Base-by-base conservation (phyloP, 768 basidiomycete genomes). In the Pisolithus sp. region DNA sequence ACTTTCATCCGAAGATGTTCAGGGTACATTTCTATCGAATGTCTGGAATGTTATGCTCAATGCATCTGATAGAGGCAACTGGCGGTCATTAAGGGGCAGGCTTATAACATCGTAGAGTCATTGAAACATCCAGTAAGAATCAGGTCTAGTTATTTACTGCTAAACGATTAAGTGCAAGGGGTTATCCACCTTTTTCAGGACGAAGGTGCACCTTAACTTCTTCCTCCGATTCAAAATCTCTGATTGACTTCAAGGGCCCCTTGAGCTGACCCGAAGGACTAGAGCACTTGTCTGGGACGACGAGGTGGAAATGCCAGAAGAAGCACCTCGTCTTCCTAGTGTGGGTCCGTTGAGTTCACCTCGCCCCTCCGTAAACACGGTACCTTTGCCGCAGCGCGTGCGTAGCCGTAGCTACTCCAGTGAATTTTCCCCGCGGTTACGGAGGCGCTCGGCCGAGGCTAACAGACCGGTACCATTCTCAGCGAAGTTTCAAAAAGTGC, bases 1-100 rank as follows among this genome's bases (percentile, higher is more conserved):
- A 89, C 68, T 92, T 90, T 62, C 87, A 92, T 67, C 86, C 86
- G 0, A 90, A 89, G 70, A 92, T 92, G 90, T 91, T 91, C 71
- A 76, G 77, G 51, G 88, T 86, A 60, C 66, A 78, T 66, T 12
- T 42, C 26, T 17, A 36, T 53, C 47, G 45, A 28, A 26, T 6
- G 8, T 24, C 52, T 18, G 53, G 46, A 23, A 34, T 53, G 36
- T 48, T 51, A 45, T 42, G 24, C 46, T 46, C 7, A 59, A 37
- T 28, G 26, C n/a, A 8, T 24, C 30, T 44, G 10, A 46, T 24
- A 89, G 86, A 76, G 86, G 54, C 93, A 95, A 76, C 69, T 94
- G 51, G 85, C 90, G n/a, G 90, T 95, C 5, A 85, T 95, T 53
- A 94, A 94, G 70, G 92, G 90, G 12, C 92, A 94, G 64, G 92